Evolutionary conservation across 306 rosid species (phyloP).

Genomic region (Vigna nakashimae): DNA sequence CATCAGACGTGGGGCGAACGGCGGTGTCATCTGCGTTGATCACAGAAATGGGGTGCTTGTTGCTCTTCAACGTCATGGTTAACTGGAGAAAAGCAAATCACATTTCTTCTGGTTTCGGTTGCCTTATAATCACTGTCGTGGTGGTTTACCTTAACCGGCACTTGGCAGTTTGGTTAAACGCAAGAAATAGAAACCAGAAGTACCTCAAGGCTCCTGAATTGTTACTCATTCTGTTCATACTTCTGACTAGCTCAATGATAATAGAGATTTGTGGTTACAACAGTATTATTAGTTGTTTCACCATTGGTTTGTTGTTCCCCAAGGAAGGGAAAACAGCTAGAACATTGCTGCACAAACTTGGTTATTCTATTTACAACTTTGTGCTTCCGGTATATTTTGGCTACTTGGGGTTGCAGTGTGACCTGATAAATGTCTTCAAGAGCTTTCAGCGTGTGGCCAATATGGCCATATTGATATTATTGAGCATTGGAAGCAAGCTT

Average conservation of each 20-base stretch:
- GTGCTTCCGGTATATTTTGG: slow-evolving; percentile 88
- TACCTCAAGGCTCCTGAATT: slow-evolving; percentile 75
- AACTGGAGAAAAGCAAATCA: not conserved
- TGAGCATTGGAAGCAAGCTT: slow-evolving; percentile 78
- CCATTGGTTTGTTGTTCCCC: slow-evolving; percentile 70
- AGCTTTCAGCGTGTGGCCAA: slow-evolving; percentile 24
- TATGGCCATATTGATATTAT: slow-evolving; percentile 55
- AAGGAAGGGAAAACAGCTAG: slow-evolving; percentile 90
- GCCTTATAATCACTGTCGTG: not conserved
- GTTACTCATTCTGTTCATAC: slow-evolving; percentile 60
- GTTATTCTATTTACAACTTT: slow-evolving; percentile 83
- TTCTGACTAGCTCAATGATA: slow-evolving; percentile 66
- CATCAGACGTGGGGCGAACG: slow-evolving; percentile 67
- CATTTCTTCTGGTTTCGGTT: slow-evolving; percentile 25
- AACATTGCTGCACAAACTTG: slow-evolving; percentile 73
- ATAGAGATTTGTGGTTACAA: slow-evolving; percentile 63
- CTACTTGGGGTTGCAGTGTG: slow-evolving; percentile 81
- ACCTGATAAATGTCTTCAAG: slow-evolving; percentile 48
- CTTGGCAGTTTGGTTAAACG: slow-evolving; percentile 71
- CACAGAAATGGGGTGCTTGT: slow-evolving; percentile 68
- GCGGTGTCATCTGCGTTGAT: slow-evolving; percentile 67
- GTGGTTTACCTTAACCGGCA: slow-evolving; percentile 51
- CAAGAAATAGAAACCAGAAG: slow-evolving; percentile 62
- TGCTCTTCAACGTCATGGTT: slow-evolving; percentile 58
- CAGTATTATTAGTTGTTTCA: slow-evolving; percentile 69